These are phyloP conservation scores for Botryotinia globosa DNA, from an alignment of 2,329 filamentous ascomycete species.

Conservation along the genomic window DNA sequence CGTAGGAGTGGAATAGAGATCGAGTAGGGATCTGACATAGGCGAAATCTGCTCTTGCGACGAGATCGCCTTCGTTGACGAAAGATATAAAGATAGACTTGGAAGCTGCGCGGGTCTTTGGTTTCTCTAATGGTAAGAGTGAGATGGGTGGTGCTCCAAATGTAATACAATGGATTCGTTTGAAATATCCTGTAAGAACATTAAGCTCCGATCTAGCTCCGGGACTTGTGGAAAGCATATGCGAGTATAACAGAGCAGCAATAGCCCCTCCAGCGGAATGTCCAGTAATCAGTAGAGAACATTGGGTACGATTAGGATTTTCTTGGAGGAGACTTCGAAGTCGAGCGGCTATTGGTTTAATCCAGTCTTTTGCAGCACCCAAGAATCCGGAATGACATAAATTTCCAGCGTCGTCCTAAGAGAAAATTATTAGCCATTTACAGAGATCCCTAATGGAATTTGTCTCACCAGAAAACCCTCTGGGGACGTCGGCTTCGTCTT, in stretches of 20 bases:
- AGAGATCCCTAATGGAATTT: not conserved
- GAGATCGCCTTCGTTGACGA: slow-evolving; percentile 85
- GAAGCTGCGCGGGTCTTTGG: slow-evolving; percentile 49
- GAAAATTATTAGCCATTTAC: not conserved
- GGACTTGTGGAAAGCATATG: slow-evolving; percentile 69
- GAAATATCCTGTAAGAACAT: slow-evolving; percentile 65
- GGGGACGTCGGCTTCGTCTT: slow-evolving; percentile 66
- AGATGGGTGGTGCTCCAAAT: slow-evolving; percentile 80
- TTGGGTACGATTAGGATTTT: slow-evolving; percentile 63
- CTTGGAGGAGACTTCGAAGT: slow-evolving; percentile 65
- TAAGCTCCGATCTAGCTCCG: slow-evolving; percentile 64
- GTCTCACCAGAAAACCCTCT: slow-evolving; percentile 58
- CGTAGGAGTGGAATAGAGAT: slow-evolving; percentile 61
- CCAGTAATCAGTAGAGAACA: slow-evolving; percentile 80
- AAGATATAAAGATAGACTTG: slow-evolving; percentile 73
- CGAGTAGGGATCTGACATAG: slow-evolving; percentile 70
- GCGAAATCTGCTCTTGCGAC: slow-evolving; percentile 73
- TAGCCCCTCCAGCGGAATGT: slow-evolving; percentile 81
- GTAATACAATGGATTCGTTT: slow-evolving; percentile 79
- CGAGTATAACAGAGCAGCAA: slow-evolving; percentile 74
- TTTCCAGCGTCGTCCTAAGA: slow-evolving; percentile 68
- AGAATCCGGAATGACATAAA: slow-evolving; percentile 76
- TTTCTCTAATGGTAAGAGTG: slow-evolving; percentile 64
- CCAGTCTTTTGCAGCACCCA: slow-evolving; percentile 74
- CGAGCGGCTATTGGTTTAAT: slow-evolving; percentile 67